Conservation (phyloP, 331 rosid species). For the Pyrus hybrid region DNA sequence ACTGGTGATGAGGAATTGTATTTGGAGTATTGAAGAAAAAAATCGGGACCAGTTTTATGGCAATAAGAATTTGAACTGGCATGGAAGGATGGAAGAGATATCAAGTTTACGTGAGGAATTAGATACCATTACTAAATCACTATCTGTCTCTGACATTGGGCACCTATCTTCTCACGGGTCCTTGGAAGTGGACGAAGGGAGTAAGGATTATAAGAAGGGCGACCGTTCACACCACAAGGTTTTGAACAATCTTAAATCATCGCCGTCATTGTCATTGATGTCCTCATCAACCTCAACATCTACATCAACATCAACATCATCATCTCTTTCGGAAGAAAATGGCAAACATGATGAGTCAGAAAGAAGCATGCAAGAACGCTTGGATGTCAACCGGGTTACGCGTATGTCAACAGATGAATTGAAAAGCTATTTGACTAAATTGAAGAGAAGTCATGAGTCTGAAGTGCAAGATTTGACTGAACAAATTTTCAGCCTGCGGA, state of each 20-base stretch:
- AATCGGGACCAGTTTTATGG: slow-evolving; percentile 25
- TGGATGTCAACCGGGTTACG: slow-evolving; percentile 37
- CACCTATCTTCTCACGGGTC: slow-evolving; percentile 58
- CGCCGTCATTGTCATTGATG: neutral
- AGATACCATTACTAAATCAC: slow-evolving; percentile 42
- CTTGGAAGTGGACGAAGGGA: slow-evolving; percentile 50
- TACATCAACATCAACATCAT: neutral
- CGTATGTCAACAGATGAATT: slow-evolving; percentile 43
- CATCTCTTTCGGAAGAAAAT: slow-evolving; percentile 17
- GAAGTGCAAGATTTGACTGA: slow-evolving; percentile 57
- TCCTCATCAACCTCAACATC: no score
- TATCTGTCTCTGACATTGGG: slow-evolving; percentile 48
- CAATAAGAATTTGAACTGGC: slow-evolving; percentile 30
- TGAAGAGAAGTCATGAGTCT: slow-evolving; percentile 80
- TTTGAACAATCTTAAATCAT: neutral
- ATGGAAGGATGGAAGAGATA: slow-evolving; percentile 43
- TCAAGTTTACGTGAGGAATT: slow-evolving; percentile 61
- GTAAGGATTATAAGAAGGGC: slow-evolving; percentile 30
- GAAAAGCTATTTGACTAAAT: slow-evolving; percentile 40
- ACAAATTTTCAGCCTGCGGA: slow-evolving; percentile 39
- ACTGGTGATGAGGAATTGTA: slow-evolving; percentile 46
- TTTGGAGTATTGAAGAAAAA: slow-evolving; percentile 42
- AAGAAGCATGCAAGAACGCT: slow-evolving; percentile 28
- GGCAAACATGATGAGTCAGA: slow-evolving; percentile 45
- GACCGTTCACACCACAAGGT: slow-evolving; percentile 38